Evolutionary conservation across 2,329 filamentous ascomycete genomes (phyloP).

Genomic region (Arachnopeziza araneosa): DNA sequence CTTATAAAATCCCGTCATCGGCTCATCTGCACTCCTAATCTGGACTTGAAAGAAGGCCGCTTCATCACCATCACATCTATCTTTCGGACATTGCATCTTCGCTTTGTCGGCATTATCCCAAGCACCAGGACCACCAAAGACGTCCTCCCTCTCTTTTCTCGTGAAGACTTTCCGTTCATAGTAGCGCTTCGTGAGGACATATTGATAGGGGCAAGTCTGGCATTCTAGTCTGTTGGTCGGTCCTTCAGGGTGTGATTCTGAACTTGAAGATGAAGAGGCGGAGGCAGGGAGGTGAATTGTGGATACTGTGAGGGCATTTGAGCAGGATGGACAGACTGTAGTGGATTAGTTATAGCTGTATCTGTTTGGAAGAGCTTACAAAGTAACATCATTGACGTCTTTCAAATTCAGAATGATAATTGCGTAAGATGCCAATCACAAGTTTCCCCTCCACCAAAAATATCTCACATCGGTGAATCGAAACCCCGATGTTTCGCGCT

Average conservation of each 20-base stretch:
- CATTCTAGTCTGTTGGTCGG: conserved; percentile 79
- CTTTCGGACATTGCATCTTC: conserved; percentile 71
- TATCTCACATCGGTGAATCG: conserved; percentile 10
- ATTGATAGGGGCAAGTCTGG: conserved; percentile 90
- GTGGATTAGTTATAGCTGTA: conserved; percentile 8
- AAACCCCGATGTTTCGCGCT: background rate
- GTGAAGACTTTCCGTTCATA: conserved; percentile 73
- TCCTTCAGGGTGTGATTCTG: conserved; percentile 11
- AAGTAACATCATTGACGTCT: conserved; percentile 49
- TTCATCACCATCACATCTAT: conserved; percentile 73
- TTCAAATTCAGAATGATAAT: background rate
- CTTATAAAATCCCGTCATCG: conserved; percentile 96
- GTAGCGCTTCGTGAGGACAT: conserved; percentile 71
- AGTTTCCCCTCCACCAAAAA: background rate
- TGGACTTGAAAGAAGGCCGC: conserved; percentile 96
- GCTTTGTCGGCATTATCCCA: conserved; percentile 92
- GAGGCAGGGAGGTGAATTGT: background rate
- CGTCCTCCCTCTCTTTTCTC: conserved; percentile 81
- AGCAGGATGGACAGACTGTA: conserved; percentile 75
- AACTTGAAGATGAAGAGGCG: conserved; percentile 27
- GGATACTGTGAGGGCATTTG: conserved; percentile 76
- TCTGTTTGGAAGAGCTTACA: conserved; percentile 41
- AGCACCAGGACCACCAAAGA: conserved; percentile 80
- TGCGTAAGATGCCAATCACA: background rate
- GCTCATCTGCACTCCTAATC: conserved; percentile 96